Percentiles rank a stretch among this genome's conserved stretches.
These are phyloP conservation scores for Tephrocybe sp. DNA, from an alignment of 768 basidiomycete species.

Conservation along the genomic window DNA sequence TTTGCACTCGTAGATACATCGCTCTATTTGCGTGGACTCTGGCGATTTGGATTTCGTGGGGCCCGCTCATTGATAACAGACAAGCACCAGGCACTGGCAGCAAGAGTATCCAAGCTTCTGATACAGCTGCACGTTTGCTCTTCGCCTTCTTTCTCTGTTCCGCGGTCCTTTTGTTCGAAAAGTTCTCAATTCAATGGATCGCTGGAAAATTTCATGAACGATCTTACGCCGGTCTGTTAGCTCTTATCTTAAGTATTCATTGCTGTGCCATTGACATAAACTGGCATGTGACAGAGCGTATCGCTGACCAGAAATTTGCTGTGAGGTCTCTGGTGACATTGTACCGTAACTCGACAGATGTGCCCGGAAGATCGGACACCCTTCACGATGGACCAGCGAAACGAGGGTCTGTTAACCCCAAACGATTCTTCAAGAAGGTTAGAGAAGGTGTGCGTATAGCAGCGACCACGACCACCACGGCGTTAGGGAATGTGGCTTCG, in stretches of 20 bases:
- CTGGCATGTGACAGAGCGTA: constrained; percentile 55
- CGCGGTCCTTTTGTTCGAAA: constrained; percentile 74
- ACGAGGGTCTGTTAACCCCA: constrained; percentile 51
- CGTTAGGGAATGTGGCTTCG: constrained; percentile 56
- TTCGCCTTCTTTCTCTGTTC: constrained; percentile 74
- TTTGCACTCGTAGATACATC: constrained; percentile 42
- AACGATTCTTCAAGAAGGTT: constrained; percentile 65
- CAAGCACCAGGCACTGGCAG: constrained; percentile 30
- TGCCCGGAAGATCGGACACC: constrained; percentile 66
- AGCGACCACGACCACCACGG: constrained; percentile 82
- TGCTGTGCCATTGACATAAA: constrained; percentile 1
- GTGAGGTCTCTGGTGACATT: constrained; percentile 69
- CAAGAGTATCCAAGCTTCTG: constrained; percentile 41
- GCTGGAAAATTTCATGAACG: constrained; percentile 80
- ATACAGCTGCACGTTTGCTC: constrained; percentile 61
- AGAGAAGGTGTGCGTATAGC: constrained; percentile 68
- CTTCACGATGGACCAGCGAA: constrained; percentile 39
- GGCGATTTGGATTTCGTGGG: constrained; percentile 70
- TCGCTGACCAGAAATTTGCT: constrained; percentile 80
- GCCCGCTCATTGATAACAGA: constrained; percentile 57
- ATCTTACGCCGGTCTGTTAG: constrained; percentile 42
- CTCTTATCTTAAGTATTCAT: neutral
- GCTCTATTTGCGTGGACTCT: constrained; percentile 70
- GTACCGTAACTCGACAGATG: constrained; percentile 77
- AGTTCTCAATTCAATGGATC: constrained; percentile 86